A percentile compares a stretch with the other conserved stretches of the same genome.
These are phyloP conservation scores for Cryptococcus sp. DNA, from an alignment of 1,284 basidiomycete species.

Conservation along the genomic window DNA sequence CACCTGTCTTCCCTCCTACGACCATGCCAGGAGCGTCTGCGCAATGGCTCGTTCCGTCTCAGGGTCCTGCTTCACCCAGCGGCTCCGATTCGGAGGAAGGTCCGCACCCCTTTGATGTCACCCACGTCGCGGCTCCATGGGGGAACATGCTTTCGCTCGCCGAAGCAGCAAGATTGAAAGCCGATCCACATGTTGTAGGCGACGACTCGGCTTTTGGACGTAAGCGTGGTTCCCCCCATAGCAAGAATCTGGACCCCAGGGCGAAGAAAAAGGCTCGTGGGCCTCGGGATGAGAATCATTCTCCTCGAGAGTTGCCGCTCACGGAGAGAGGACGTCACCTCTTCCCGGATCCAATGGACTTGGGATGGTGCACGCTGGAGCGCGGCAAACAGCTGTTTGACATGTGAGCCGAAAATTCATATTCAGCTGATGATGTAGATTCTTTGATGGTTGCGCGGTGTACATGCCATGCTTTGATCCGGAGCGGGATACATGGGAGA, in stretches of 20 bases:
- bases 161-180: conserved; percentile 48
- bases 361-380: conserved; percentile 67
- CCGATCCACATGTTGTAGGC: conserved; percentile 27
- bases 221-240: conserved; percentile 7
- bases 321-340: conserved; percentile 32
- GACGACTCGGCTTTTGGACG: conserved; percentile 15
- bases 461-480: conserved; percentile 83
- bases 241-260: conserved; percentile 2
- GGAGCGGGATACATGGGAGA: conserved; percentile 71
- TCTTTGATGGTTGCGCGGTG: conserved; percentile 75
- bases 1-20: no score
- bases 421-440: conserved; percentile 13
- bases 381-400: conserved; percentile 77
- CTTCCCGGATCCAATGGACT: conserved; percentile 40
- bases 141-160: conserved; percentile 50
- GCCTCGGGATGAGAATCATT: conserved; percentile 11
- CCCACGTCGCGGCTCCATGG: conserved; percentile 35
- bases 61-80: no score
- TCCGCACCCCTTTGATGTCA: conserved; percentile 35
- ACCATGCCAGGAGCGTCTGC: no score
- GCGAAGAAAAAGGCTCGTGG: conserved; percentile 5
- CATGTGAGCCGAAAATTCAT: conserved; percentile 52
- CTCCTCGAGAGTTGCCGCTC: conserved; percentile 24
- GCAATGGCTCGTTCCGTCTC: no score
- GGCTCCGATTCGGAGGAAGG: conserved; percentile 28